Percentiles rank a stretch among this genome's conserved stretches.
These are phyloP conservation scores for Phytophthora litchii DNA, from an alignment of 352 stramenopile species.

Conservation along the genomic window DNA sequence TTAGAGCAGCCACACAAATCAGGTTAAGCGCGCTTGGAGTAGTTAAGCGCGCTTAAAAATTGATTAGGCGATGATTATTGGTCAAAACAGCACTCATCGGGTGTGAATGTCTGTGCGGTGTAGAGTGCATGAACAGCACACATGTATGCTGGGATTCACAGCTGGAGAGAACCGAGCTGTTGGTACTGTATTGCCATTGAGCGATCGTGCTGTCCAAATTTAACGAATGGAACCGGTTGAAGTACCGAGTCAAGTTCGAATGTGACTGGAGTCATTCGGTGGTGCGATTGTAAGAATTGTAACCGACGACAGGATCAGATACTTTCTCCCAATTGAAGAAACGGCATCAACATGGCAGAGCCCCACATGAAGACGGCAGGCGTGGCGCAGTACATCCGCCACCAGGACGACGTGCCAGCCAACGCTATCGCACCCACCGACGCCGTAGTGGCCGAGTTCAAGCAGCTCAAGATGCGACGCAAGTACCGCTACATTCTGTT, in stretches of 20 bases:
- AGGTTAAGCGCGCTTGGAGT: conserved; percentile 17
- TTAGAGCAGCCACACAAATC: conserved; percentile 25
- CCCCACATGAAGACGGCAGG: conserved; percentile 89
- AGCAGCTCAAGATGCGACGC: conserved; percentile 90
- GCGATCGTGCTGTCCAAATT: no score
- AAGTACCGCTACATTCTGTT: conserved; percentile 88
- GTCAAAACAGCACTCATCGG: conserved; percentile 9
- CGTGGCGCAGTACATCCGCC: conserved; percentile 73
- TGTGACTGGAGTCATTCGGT: conserved; percentile 19
- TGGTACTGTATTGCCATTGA: no score
- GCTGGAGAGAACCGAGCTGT: no score
- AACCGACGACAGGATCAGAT: conserved; percentile 23
- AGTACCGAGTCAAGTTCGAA: conserved; percentile 11
- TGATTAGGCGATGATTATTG: background rate
- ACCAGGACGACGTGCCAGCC: conserved; percentile 74
- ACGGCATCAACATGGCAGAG: conserved; percentile 57
- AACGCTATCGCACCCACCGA: conserved; percentile 74
- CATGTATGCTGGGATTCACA: no score
- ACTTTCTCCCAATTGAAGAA: conserved; percentile 16
- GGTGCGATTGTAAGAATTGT: background rate
- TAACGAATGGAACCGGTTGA: conserved; percentile 12
- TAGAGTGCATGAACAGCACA: no score
- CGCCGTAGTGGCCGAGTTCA: conserved; percentile 71
- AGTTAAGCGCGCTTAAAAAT: conserved; percentile 4
- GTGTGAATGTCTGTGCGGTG: no score